Conservation (phyloP, 1,139 yeast genomes). For the Kodamaea fungicola region DNA sequence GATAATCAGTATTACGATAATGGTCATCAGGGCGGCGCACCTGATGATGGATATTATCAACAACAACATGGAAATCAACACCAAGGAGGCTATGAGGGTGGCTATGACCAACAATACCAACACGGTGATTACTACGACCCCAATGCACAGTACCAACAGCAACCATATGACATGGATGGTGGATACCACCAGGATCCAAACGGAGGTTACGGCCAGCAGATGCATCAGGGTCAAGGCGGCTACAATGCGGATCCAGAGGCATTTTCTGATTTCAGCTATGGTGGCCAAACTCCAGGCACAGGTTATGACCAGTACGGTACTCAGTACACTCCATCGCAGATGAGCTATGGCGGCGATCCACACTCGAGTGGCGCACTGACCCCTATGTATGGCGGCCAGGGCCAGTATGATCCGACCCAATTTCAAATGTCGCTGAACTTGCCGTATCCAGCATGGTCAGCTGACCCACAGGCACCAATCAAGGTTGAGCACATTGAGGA, state of each 20-base stretch:
- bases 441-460: slow-evolving; percentile 97
- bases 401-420: slow-evolving; percentile 65
- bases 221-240: slow-evolving; percentile 35
- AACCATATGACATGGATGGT: slow-evolving; percentile 48
- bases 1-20: slow-evolving; percentile 50
- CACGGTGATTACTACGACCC: slow-evolving; percentile 45
- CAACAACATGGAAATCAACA: slow-evolving; percentile 40
- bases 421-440: slow-evolving; percentile 56
- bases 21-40: slow-evolving; percentile 35
- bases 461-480: slow-evolving; percentile 78
- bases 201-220: slow-evolving; percentile 28
- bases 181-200: slow-evolving; percentile 31
- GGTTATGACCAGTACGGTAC: slow-evolving; percentile 78
- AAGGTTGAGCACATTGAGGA: slow-evolving; percentile 86
- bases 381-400: slow-evolving; percentile 76
- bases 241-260: slow-evolving; percentile 68
- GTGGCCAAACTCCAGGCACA: slow-evolving; percentile 63
- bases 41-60: slow-evolving; percentile 48
- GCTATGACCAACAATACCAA: slow-evolving; percentile 31
- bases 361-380: slow-evolving; percentile 94
- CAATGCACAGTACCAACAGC: slow-evolving; percentile 52
- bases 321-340: slow-evolving; percentile 76
- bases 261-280: slow-evolving; percentile 70
- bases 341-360: slow-evolving; percentile 73
- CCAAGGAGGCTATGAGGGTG: slow-evolving; percentile 30